These are phyloP conservation scores for Dichomitus squalens DNA, from an alignment of 1,284 basidiomycete species.

Conservation along the genomic window DNA sequence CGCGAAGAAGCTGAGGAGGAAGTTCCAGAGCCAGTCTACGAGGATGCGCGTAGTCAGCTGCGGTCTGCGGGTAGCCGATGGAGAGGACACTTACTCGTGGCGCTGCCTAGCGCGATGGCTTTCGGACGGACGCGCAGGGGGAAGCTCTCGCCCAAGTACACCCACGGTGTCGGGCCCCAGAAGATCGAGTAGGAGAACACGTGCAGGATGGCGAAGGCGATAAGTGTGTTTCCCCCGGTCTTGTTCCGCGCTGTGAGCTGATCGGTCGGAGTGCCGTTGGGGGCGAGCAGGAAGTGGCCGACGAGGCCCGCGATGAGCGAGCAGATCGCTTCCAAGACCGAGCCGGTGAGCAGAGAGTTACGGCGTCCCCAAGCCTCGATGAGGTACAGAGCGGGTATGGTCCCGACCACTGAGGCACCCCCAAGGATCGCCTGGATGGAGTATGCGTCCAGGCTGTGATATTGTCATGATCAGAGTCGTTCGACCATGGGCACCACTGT, in stretches of 20 bases:
- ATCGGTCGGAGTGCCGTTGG: conserved; percentile 46
- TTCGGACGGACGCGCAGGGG: conserved; percentile 80
- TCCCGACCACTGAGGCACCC: conserved; percentile 67
- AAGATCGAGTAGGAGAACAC: conserved; percentile 73
- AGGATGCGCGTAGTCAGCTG: conserved; percentile 5
- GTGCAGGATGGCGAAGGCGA: conserved; percentile 78
- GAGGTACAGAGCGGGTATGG: conserved; percentile 63
- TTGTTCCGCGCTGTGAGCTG: conserved; percentile 57
- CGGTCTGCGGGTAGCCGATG: too few species aligned
- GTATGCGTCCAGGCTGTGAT: conserved; percentile 60
- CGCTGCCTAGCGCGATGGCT: conserved; percentile 71
- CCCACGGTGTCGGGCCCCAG: conserved; percentile 70
- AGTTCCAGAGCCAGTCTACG: conserved; percentile 70
- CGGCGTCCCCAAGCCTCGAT: conserved; percentile 71
- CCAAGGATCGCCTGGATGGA: conserved; percentile 75
- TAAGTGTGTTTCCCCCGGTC: conserved; percentile 63
- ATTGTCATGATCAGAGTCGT: neutral
- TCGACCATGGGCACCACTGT: neutral
- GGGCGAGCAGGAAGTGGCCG: conserved; percentile 68
- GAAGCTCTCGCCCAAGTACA: conserved; percentile 63
- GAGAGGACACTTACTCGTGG: conserved; percentile 42
- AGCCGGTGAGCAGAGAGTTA: conserved; percentile 66
- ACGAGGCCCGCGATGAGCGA: conserved; percentile 71
- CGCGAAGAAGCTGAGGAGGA: conserved; percentile 72
- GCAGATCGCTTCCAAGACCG: conserved; percentile 62